Base-by-base conservation (phyloP, 2,329 filamentous ascomycete species). In the Colletotrichum lentis region DNA sequence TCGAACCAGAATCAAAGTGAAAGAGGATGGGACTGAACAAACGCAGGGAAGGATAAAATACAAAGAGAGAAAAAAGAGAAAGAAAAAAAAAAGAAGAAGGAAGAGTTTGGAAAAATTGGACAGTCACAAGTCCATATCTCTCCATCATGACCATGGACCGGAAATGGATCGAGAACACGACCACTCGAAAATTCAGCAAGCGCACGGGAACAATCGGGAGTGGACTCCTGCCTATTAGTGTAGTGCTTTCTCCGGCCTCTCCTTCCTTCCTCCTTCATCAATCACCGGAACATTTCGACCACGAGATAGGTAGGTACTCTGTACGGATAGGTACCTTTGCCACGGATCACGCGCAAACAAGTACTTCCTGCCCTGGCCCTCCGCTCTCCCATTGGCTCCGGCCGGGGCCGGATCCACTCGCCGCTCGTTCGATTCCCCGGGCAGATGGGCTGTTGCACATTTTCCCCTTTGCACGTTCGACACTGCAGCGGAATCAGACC, bases 401-500 rank as follows among this genome's bases (percentile, higher is more conserved):
- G 65, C 18, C 39, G 43, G 41, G 49, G 41, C 65, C 54, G 54
- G 10, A 7, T 35, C 43, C 41, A 35, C 41, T 47, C 12, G 8
- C 16, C 39, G 37, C 65, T 68, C 65, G 65, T 68, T 68, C 65
- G 65, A 68, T 64, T 64, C 43, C 20, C 20, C 7, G 24, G 22
- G 22, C n/a, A 24, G 24, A 54, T 67, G 64, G 60, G 39, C 53
- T 55, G 65, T 59, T 64, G 47, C 53, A 27, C 57, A 20, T 61
- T 46, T 35, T 10, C 31, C 8, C 31, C 47, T 59, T 50, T 55
- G 52, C 61, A 47, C 65, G 55, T 68, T 68, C 65, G 61, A 68
- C 61, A 18, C 47, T 60, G 65, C 65, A 64, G 22, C 22, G 20
- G 31, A 60, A 68, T 68, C 65, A 68, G 65, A 47, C 65, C 65